Evolutionary conservation across 805 yeast species (phyloP), one percentile per base, ranked within the genome.

Genomic region (Candida silvicultrix): DNA sequence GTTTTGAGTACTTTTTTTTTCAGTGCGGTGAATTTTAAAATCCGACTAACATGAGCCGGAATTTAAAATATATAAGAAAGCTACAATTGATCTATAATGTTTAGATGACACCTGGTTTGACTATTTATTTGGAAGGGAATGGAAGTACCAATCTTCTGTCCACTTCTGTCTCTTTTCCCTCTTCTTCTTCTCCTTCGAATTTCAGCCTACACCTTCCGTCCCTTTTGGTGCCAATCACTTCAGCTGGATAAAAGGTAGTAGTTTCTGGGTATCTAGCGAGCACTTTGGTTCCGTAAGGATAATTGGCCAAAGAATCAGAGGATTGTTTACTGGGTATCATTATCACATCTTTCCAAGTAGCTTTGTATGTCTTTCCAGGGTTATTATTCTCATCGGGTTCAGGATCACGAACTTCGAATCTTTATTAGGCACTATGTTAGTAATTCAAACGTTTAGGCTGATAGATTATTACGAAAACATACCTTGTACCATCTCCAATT

Each of bases 111-210:
- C 25, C 25, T 6, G 9, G 25, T 6, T 23, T 9, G 9, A 9
- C 25, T 6, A 11, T 4, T 25, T 40, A 47, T 40, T 52, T 57
- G 14, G 56, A 61, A 8, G 92, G 92, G 53, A 71, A 81, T 10
- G 94, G 90, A 41, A 94, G 70, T 4, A 94, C 99, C 46, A 86
- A 72, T 45, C 89, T 69, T 54, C 97, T 73, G 45, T 81, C 87
- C 5, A 94, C 97, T 57, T 89, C 96, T 0, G 97, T 94, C 61
- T 92, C 97, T 62, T 92, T 94, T 40, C 87, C 90, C 0, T 81
- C 95, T 57, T 94, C 99, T 61, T 94, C 99, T 62, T 94, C 99
- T 10, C 98, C 99, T 54, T 92, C 98, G 58, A 94, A 94, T 57
- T 80, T 78, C 46, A 94, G 70, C 52, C 89, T 69, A 51, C 95